Evolutionary conservation across 768 basidiomycete genomes (phyloP).

Genomic region (Pleurotus pulmonarius): DNA sequence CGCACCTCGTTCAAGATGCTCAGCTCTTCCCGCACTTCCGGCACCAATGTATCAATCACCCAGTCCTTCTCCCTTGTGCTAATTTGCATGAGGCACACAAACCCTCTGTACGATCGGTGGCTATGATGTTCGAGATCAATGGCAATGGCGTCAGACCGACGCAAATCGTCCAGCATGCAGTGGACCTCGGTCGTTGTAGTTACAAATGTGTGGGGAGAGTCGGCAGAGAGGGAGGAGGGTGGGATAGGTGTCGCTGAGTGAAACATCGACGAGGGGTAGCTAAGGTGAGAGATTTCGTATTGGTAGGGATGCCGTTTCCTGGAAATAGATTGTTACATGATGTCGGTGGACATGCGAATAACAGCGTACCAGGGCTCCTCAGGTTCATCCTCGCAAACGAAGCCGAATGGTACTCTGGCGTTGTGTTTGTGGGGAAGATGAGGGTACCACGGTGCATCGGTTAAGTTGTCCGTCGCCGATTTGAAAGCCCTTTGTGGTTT

Average conservation of each 20-base stretch:
- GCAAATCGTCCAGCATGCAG: slow-evolving; percentile 66
- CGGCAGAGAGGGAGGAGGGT: slow-evolving; percentile 55
- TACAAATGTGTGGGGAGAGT: slow-evolving; percentile 70
- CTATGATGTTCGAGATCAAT: too few relatives aligned
- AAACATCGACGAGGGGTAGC: slow-evolving; percentile 71
- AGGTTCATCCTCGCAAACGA: slow-evolving; percentile 23
- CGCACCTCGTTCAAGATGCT: too few relatives aligned
- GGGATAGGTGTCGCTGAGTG: slow-evolving; percentile 39
- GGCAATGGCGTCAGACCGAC: slow-evolving; percentile 40
- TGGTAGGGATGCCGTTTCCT: slow-evolving; percentile 73
- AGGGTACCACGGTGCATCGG: slow-evolving; percentile 61
- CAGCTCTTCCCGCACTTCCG: too few relatives aligned
- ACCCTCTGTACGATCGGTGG: too few relatives aligned
- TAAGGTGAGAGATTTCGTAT: slow-evolving; percentile 75
- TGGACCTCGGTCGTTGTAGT: slow-evolving; percentile 52
- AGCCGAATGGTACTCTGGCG: slow-evolving; percentile 78
- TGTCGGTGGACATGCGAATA: slow-evolving; percentile 11
- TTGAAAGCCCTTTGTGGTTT: slow-evolving; percentile 85
- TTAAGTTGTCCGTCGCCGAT: slow-evolving; percentile 51
- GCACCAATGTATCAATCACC: too few relatives aligned
- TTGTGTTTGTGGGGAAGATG: slow-evolving; percentile 75
- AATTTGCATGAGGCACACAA: too few relatives aligned
- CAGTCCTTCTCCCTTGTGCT: too few relatives aligned
- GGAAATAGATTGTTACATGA: background rate
- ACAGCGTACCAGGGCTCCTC: slow-evolving; percentile 1